Evolutionary conservation across 176 grass and related monocot species (phyloP).

Genomic region (Chloris gayana): DNA sequence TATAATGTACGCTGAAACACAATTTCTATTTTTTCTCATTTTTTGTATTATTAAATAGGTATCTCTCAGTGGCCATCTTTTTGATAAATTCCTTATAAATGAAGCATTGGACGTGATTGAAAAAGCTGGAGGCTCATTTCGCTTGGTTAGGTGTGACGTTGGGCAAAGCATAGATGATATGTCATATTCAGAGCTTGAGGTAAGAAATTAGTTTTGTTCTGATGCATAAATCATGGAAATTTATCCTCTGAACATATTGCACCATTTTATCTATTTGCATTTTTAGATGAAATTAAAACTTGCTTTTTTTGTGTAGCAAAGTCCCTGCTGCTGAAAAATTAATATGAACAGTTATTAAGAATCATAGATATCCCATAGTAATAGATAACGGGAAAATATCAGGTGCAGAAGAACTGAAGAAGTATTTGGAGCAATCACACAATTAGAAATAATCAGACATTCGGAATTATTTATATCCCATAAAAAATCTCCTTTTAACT

Average conservation of each 20-base stretch:
- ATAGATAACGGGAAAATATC: not conserved
- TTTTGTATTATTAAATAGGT: constrained; percentile 55
- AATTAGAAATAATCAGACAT: constrained; percentile 6
- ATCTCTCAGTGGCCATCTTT: constrained; percentile 91
- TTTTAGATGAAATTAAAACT: not conserved
- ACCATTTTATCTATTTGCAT: not conserved
- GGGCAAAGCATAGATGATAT: constrained; percentile 79
- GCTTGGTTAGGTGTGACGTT: constrained; percentile 77
- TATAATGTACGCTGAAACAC: constrained; percentile 4
- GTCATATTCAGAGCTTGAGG: constrained; percentile 95
- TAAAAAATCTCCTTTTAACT: not conserved
- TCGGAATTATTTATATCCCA: not conserved
- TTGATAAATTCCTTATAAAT: constrained; percentile 97
- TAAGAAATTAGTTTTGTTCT: constrained; percentile 48
- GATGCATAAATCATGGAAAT: not conserved
- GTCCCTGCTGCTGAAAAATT: not conserved
- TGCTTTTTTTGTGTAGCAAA: not conserved
- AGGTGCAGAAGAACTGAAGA: too few species aligned
- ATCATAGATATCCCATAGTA: not conserved
- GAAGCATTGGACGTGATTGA: constrained; percentile 97
- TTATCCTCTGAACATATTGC: not conserved
- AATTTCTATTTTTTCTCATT: not conserved
- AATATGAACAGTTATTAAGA: not conserved
- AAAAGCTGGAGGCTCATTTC: constrained; percentile 78
- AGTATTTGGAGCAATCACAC: not conserved